phyloP scores from a whole-genome alignment of 1,139 yeast genomes.

The Arxiozyma telluris region DNA sequence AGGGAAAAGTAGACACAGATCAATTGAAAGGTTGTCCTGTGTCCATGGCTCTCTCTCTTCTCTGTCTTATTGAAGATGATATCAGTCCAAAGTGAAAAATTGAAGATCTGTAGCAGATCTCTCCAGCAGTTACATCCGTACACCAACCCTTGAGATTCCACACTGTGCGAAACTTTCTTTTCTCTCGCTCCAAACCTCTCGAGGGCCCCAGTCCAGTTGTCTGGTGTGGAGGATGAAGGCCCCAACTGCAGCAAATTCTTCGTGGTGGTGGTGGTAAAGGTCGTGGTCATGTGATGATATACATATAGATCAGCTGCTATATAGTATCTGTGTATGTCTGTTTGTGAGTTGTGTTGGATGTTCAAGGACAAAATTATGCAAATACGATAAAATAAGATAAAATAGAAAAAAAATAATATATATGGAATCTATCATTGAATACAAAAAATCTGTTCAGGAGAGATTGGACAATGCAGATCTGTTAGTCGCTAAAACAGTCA shows the following conservation, averaged over 20 bases:
- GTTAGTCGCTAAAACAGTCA: constrained; percentile 22
- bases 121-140: not conserved
- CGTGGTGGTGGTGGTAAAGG: too few relatives aligned
- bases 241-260: too few relatives aligned
- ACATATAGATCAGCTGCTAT: not conserved
- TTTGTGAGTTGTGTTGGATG: not conserved
- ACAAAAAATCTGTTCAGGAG: constrained; percentile 20
- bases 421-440: constrained; percentile 19
- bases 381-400: not conserved
- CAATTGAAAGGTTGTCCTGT: not conserved
- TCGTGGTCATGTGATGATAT: too few relatives aligned
- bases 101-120: not conserved
- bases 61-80: not conserved
- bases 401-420: not conserved
- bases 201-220: too few relatives aligned
- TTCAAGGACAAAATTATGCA: not conserved
- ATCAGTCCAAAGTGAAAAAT: not conserved
- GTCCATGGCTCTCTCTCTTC: not conserved
- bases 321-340: not conserved
- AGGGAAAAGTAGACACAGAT: too few relatives aligned
- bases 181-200: too few relatives aligned
- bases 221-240: too few relatives aligned
- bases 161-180: too few relatives aligned
- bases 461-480: constrained; percentile 26
- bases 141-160: not conserved